Evolutionary conservation across 2,329 filamentous ascomycete species (phyloP).

Genomic region (Dactylellina leptospora): DNA sequence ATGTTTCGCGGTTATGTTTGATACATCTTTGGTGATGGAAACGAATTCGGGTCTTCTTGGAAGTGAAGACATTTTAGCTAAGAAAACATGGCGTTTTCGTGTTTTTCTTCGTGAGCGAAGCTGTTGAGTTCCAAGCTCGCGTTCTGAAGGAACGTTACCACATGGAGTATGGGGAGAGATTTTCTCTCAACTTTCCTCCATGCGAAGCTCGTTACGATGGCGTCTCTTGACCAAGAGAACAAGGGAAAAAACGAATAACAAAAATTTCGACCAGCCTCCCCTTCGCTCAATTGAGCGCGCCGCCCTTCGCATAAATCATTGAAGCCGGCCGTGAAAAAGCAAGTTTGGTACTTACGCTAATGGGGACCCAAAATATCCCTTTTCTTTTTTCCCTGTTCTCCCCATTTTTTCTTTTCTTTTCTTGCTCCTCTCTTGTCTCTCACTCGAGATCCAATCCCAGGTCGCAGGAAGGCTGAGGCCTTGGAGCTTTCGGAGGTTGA

Average conservation of each 20-base stretch:
- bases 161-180: slow-evolving; percentile 31
- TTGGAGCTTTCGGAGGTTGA: slow-evolving; percentile 50
- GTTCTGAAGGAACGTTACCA: slow-evolving; percentile 41
- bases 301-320: slow-evolving; percentile 55
- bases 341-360: slow-evolving; percentile 51
- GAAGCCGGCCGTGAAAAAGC: slow-evolving; percentile 52
- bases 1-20: slow-evolving; percentile 43
- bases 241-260: slow-evolving; percentile 30
- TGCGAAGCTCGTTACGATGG: slow-evolving; percentile 49
- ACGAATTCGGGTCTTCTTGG: slow-evolving; percentile 12
- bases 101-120: slow-evolving; percentile 18
- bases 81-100: background rate
- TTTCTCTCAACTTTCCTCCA: slow-evolving; percentile 46
- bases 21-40: slow-evolving; percentile 21
- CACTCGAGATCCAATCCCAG: slow-evolving; percentile 52
- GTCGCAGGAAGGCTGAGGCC: slow-evolving; percentile 55
- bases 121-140: slow-evolving; percentile 11
- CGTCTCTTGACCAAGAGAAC: slow-evolving; percentile 34
- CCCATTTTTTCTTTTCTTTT: slow-evolving; percentile 25
- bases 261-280: slow-evolving; percentile 50
- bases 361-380: slow-evolving; percentile 40
- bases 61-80: background rate
- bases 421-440: slow-evolving; percentile 18
- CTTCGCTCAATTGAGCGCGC: slow-evolving; percentile 56
- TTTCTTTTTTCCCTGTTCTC: slow-evolving; percentile 24